Evolutionary conservation across 2,329 filamentous ascomycete species (phyloP).

Genomic region (Aspergillus fumigatiaffinis): DNA sequence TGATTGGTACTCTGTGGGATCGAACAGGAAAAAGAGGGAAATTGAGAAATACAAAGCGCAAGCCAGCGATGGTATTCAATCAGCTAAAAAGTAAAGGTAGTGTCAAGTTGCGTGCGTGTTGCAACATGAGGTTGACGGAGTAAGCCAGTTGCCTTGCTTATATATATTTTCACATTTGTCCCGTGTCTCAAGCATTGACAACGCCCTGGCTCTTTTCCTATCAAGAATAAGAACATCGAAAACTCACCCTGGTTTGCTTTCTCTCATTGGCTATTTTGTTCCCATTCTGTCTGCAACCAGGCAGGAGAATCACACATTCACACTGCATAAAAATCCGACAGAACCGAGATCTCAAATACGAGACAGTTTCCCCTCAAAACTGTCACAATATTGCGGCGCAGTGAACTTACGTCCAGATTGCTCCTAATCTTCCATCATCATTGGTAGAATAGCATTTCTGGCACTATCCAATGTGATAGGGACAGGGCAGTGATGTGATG

Average conservation of each 20-base stretch:
- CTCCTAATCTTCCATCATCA: conserved; percentile 3
- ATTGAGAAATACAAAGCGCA: too few relatives aligned
- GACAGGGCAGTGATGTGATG: conserved; percentile 18
- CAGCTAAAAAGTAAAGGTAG: too few relatives aligned
- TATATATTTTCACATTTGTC: too few relatives aligned
- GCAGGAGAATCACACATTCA: background rate
- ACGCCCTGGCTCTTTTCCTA: too few relatives aligned
- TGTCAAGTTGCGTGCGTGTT: too few relatives aligned
- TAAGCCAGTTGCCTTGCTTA: too few relatives aligned
- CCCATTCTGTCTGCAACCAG: background rate
- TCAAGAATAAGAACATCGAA: background rate
- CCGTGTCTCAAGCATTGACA: too few relatives aligned
- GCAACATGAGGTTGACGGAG: too few relatives aligned
- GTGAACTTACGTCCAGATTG: conserved; percentile 1
- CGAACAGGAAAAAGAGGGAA: too few relatives aligned
- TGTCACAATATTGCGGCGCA: conserved; percentile 4
- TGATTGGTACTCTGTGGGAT: too few relatives aligned
- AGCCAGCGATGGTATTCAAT: too few relatives aligned
- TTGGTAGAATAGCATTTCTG: conserved; percentile 4
- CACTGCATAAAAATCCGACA: background rate
- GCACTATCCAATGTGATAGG: conserved; percentile 14
- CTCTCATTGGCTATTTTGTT: background rate
- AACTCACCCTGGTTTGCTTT: background rate
- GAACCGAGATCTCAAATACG: background rate
- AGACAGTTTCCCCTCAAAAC: background rate